phyloP scores from a whole-genome alignment of 352 stramenopile species.

The Pythium diclinum region DNA sequence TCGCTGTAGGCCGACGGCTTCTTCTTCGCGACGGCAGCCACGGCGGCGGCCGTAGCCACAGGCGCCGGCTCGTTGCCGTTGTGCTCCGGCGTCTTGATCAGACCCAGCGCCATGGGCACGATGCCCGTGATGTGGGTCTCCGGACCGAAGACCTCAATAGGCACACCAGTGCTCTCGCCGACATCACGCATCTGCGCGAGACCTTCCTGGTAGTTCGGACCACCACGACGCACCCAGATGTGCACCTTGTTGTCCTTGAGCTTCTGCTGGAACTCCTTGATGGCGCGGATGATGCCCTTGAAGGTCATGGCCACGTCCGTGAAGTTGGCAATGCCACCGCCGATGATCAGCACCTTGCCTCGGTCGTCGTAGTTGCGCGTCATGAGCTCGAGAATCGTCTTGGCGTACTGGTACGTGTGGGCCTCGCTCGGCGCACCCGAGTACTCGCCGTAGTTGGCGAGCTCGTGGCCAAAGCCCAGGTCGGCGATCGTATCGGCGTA shows the following conservation, averaged over 20 bases:
- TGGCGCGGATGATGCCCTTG: slow-evolving; percentile 95
- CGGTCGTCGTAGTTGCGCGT: slow-evolving; percentile 88
- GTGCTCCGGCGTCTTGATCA: slow-evolving; percentile 61
- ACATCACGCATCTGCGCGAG: slow-evolving; percentile 92
- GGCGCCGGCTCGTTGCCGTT: slow-evolving; percentile 13
- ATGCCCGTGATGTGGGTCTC: slow-evolving; percentile 96
- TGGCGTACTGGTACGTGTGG: slow-evolving; percentile 97
- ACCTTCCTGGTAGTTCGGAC: slow-evolving; percentile 96
- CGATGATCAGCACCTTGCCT: slow-evolving; percentile 96
- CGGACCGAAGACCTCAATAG: slow-evolving; percentile 94
- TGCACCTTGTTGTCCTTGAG: slow-evolving; percentile 87
- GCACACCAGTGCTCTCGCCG: slow-evolving; percentile 85
- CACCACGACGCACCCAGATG: slow-evolving; percentile 95
- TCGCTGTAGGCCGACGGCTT: slow-evolving; percentile 6
- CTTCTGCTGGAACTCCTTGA: slow-evolving; percentile 91
- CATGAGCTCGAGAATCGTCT: slow-evolving; percentile 96
- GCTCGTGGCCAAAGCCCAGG: slow-evolving; percentile 89
- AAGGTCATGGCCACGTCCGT: slow-evolving; percentile 97
- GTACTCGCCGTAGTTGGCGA: slow-evolving; percentile 98
- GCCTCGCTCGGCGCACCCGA: slow-evolving; percentile 94
- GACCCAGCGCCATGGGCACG: slow-evolving; percentile 92
- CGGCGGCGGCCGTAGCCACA: slow-evolving; percentile 22
- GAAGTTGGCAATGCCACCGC: slow-evolving; percentile 97
- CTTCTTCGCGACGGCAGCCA: slow-evolving; percentile 10
- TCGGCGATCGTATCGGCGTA: slow-evolving; percentile 98